Evolutionary conservation across 305 asterid species (phyloP).

Genomic region (Fraxinus platypoda): DNA sequence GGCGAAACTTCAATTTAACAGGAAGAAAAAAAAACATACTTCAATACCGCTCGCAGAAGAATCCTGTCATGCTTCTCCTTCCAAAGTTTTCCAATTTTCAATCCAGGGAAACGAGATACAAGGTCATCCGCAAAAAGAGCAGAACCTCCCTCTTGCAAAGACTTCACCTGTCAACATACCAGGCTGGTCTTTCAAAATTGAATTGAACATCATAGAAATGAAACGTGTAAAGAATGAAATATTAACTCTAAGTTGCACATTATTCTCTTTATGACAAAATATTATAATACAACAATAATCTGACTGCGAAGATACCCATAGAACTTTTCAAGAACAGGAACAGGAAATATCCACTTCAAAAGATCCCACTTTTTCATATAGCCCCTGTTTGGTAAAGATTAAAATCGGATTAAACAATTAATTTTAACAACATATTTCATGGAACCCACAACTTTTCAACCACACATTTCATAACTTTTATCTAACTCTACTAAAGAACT

Average conservation of each 20-base stretch:
- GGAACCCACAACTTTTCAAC: background rate
- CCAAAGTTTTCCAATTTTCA: conserved; percentile 87
- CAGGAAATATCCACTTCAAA: conserved; percentile 5
- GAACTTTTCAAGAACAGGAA: conserved; percentile 12
- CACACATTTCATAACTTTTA: background rate
- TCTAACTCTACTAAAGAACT: background rate
- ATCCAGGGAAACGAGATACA: conserved; percentile 66
- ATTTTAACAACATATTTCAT: background rate
- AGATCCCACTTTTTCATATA: background rate
- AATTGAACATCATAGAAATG: conserved; percentile 20
- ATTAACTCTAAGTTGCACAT: conserved; percentile 10
- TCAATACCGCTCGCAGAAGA: conserved; percentile 80
- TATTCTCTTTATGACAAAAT: conserved; percentile 12
- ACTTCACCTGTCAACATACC: conserved; percentile 61
- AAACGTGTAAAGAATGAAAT: conserved; percentile 13
- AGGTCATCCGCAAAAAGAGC: conserved; percentile 69
- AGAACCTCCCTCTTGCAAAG: conserved; percentile 44
- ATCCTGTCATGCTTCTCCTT: conserved; percentile 79
- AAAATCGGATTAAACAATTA: background rate
- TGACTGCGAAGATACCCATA: conserved; percentile 6
- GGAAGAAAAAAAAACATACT: conserved; percentile 39
- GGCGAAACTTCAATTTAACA: conserved; percentile 19
- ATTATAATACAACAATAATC: conserved; percentile 5
- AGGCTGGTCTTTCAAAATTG: conserved; percentile 25
- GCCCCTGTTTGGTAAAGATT: background rate